Base-by-base conservation (phyloP, 768 basidiomycete species). In the Macrolepiota albuminosa region DNA sequence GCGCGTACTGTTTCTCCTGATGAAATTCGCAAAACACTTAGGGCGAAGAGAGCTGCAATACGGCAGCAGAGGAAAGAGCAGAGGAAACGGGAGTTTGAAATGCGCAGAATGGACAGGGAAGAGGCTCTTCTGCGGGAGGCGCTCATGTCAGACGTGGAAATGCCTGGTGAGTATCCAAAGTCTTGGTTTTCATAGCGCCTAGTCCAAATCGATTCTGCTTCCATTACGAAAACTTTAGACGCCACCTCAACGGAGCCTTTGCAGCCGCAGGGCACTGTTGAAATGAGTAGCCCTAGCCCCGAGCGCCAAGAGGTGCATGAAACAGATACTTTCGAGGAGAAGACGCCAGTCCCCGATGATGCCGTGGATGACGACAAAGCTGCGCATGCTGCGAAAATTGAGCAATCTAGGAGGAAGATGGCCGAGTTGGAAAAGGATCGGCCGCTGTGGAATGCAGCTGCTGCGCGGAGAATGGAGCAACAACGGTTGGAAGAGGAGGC, bases 331-430 rank as follows among this genome's bases (percentile, higher is more conserved):
- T 53, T 21, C 54, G 59, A 46, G 58, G 65, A 58, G 49, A 60
- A 21, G 34, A 60, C 59, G 24, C 59, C 59, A 7, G 48, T 56
- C n/a, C 56, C 66, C 40, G 67, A 62, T 54, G 68, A 64, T 56
- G 53, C 59, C 56, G 66, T 63, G 11, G 61, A 67, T 37, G 70
- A 68, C 50, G 71, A 78, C 43, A 79, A 81, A 33, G 72, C 67
- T 13, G 67, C 65, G 4, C 76, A 75, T 53, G 71, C 67, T 47
- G 76, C 76, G 14, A 73, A 73, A 31, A 82, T 89, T 60, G 83
- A 79, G 21, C 84, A 87, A 67, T 87, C 88, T 4, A 81, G 84
- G 46, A 79, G 83, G 45, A 90, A 88, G 66, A 75, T 88, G 42
- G 84, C 82, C 5, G 85, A 89, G 63, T 80, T 89, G 2, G 86